These are phyloP conservation scores for Harringtonia aguacate DNA, from an alignment of 2,329 filamentous ascomycete species.

Conservation along the genomic window DNA sequence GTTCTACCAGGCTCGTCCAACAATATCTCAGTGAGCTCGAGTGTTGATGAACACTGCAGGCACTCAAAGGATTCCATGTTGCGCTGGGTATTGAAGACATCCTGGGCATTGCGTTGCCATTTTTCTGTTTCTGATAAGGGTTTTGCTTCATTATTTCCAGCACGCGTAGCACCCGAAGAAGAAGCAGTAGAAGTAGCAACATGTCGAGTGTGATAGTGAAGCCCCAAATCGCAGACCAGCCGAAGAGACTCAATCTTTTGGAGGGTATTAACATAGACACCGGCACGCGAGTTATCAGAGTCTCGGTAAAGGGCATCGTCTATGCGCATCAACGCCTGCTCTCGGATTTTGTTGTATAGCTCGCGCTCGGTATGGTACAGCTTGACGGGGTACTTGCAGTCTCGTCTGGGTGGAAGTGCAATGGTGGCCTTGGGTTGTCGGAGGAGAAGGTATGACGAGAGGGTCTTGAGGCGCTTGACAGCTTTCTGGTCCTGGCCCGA, in stretches of 20 bases:
- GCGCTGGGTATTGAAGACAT: conserved; percentile 21
- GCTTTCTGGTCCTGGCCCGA: conserved; percentile 23
- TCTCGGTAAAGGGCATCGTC: conserved; percentile 21
- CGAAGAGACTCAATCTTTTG: conserved; percentile 33
- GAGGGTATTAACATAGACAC: conserved; percentile 28
- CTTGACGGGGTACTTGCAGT: conserved; percentile 22
- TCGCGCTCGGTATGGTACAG: conserved; percentile 24
- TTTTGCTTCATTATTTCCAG: no score
- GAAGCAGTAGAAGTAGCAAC: no score
- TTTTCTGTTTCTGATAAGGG: background rate
- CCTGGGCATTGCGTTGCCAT: conserved; percentile 20
- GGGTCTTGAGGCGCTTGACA: conserved; percentile 25
- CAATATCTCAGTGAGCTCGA: conserved; percentile 15
- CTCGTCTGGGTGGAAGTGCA: conserved; percentile 23
- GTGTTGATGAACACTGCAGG: conserved; percentile 15
- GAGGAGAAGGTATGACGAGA: conserved; percentile 26
- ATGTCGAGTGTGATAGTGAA: conserved; percentile 22
- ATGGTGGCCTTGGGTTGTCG: conserved; percentile 27
- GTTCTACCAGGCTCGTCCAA: conserved; percentile 8
- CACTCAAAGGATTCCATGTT: conserved; percentile 19
- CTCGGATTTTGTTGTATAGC: conserved; percentile 22
- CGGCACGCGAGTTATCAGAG: conserved; percentile 3
- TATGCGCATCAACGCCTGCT: conserved; percentile 18
- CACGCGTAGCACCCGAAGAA: no score
- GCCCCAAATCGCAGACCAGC: conserved; percentile 34